These are phyloP conservation scores for Fusarium tjaetaba DNA, from an alignment of 2,329 filamentous ascomycete species.

Conservation along the genomic window DNA sequence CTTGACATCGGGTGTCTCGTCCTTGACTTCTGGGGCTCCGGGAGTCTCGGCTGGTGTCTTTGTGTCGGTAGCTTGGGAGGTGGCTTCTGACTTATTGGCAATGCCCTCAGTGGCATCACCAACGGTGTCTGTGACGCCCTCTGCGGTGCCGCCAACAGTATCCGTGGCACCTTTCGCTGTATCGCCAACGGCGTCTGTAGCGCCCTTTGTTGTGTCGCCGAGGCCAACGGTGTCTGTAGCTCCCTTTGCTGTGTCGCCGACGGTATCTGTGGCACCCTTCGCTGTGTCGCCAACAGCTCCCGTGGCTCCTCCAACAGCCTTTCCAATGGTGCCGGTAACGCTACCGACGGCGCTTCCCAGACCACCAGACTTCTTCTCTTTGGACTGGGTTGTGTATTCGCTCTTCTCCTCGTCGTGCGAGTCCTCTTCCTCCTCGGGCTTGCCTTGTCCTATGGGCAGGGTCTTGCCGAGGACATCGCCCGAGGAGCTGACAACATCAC, in stretches of 20 bases:
- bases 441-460: slow-evolving; percentile 43
- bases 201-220: slow-evolving; percentile 4
- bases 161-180: slow-evolving; percentile 15
- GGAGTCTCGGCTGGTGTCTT: slow-evolving; percentile 31
- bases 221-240: background rate
- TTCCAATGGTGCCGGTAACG: slow-evolving; percentile 13
- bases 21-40: slow-evolving; percentile 25
- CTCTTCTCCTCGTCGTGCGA: slow-evolving; percentile 44
- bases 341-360: slow-evolving; percentile 36
- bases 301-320: slow-evolving; percentile 13
- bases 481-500: slow-evolving; percentile 49
- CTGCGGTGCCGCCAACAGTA: slow-evolving; percentile 8
- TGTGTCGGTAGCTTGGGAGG: slow-evolving; percentile 19
- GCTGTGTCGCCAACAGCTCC: slow-evolving; percentile 23
- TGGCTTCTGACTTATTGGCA: slow-evolving; percentile 30
- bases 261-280: slow-evolving; percentile 2
- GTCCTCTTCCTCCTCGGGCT: slow-evolving; percentile 40
- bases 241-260: slow-evolving; percentile 7
- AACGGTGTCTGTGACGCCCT: slow-evolving; percentile 7
- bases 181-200: slow-evolving; percentile 2
- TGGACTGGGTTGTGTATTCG: slow-evolving; percentile 53
- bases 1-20: slow-evolving; percentile 20
- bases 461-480: slow-evolving; percentile 57
- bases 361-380: slow-evolving; percentile 47
- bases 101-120: slow-evolving; percentile 35